These are phyloP conservation scores for Physaria fendleri DNA, from an alignment of 345 rosid species.

Conservation along the genomic window DNA sequence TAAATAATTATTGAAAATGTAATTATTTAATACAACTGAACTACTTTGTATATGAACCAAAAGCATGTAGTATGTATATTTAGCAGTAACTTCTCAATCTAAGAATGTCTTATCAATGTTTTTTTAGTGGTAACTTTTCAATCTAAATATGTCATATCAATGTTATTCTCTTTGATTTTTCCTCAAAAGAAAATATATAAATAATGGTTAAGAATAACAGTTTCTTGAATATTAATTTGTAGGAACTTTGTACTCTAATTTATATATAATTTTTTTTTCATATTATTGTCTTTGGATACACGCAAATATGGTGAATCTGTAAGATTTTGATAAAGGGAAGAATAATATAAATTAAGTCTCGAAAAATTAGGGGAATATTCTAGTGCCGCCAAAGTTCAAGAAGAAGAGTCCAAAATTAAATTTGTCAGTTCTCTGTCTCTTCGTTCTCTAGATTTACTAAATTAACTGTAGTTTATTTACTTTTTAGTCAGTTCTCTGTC, in stretches of 20 bases:
- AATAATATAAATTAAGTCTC: constrained; percentile 18
- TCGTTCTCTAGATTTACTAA: neutral
- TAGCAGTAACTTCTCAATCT: constrained; percentile 15
- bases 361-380: constrained; percentile 86
- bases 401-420: constrained; percentile 66
- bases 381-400: constrained; percentile 81
- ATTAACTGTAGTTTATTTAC: constrained; percentile 1
- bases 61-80: constrained; percentile 9
- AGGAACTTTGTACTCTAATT: neutral
- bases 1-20: too few species aligned
- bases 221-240: neutral
- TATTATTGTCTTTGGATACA: neutral
- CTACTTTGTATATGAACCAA: too few species aligned
- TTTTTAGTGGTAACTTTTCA: neutral
- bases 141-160: constrained; percentile 13
- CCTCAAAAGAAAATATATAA: neutral
- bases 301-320: constrained; percentile 7
- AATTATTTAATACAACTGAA: too few species aligned
- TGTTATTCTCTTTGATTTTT: neutral
- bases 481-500: constrained; percentile 76
- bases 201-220: neutral
- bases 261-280: too few species aligned
- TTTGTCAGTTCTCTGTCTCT: constrained; percentile 77
- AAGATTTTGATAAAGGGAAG: neutral
- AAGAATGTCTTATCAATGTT: constrained; percentile 8